Evolutionary conservation across 208 protist genomes (phyloP), one percentile per base, ranked within the genome.

Genomic region (Trypanosoma scelopori): DNA sequence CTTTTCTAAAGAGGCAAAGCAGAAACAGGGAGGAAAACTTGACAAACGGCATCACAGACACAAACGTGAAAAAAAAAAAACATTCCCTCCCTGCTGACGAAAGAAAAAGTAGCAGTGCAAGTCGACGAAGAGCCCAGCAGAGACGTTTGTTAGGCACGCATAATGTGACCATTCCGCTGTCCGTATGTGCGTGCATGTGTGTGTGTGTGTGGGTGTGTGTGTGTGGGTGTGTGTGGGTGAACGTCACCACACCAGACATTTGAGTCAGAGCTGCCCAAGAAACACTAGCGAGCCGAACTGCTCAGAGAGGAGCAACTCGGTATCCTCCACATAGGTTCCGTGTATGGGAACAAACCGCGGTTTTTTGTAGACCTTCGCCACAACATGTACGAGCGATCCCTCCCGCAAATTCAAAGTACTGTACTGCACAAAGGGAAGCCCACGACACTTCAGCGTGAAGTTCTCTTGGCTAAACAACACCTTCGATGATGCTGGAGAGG

Each of bases 331-430:
- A 74, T 96, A 96, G 4, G 71, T 72, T 0, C 71, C 72, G 68
- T 96, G 90, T 37, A 89, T 78, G 7, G 87, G 71, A 35, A 92
- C 63, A 69, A 90, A 96, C 35, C 77, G 81, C 1, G 82, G 85
- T 25, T 77, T 76, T 55, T 91, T 83, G 27, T 93, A 76, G 1
- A 93, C 71, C 66, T 87, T 91, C 22, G 85, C 83, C 23, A 88
- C 84, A 47, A 93, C 85, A 72, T 93, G 87, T 3, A 96, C 76
- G n/a, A 93, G 15, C 16, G 73, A 76, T 25, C 87, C 87, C 13
- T 93, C 77, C 11, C 64, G 55, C 48, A 96, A 35, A 22, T 82
- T 62, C 18, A 49, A 55, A 46, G 71, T 41, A 74, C 87, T 90
- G 69, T 84, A 92, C 39, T 70, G 57, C 22, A 81, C 77, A 53